Evolutionary conservation across 345 rosid genomes (phyloP).

Genomic region (Boechera retrofracta): DNA sequence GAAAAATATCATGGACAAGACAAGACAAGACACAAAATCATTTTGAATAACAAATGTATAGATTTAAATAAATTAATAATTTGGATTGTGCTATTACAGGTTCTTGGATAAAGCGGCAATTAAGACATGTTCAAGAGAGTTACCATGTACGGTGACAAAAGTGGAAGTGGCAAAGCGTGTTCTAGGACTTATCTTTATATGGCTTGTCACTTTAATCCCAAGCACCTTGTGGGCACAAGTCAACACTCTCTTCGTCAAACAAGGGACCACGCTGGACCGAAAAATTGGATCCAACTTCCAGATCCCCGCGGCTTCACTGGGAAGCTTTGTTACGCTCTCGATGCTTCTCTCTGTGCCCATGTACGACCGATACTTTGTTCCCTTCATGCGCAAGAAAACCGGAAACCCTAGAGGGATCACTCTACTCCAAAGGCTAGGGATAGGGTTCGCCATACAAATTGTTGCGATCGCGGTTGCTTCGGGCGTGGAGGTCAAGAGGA

Average conservation of each 20-base stretch:
- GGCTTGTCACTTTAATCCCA: conserved; percentile 83
- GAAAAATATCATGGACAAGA: conserved; percentile 16
- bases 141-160: conserved; percentile 78
- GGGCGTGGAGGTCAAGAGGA: conserved; percentile 66
- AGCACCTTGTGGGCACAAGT: conserved; percentile 91
- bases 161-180: conserved; percentile 83
- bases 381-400: conserved; percentile 68
- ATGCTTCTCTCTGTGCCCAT: conserved; percentile 86
- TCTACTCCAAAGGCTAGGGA: conserved; percentile 78
- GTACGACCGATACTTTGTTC: conserved; percentile 82
- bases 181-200: conserved; percentile 68
- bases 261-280: conserved; percentile 84
- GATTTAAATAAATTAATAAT: background rate
- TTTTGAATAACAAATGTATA: background rate
- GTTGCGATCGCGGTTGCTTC: conserved; percentile 77
- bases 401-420: conserved; percentile 87
- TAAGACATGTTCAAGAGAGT: conserved; percentile 47
- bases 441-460: conserved; percentile 76
- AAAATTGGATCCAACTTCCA: conserved; percentile 60
- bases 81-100: conserved; percentile 46
- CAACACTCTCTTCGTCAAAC: conserved; percentile 90
- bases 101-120: conserved; percentile 91
- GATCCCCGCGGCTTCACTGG: conserved; percentile 84
- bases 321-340: conserved; percentile 81
- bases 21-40: conserved; percentile 18